Evolutionary conservation across 768 basidiomycete species (phyloP).

Genomic region (Auricularia sp.): DNA sequence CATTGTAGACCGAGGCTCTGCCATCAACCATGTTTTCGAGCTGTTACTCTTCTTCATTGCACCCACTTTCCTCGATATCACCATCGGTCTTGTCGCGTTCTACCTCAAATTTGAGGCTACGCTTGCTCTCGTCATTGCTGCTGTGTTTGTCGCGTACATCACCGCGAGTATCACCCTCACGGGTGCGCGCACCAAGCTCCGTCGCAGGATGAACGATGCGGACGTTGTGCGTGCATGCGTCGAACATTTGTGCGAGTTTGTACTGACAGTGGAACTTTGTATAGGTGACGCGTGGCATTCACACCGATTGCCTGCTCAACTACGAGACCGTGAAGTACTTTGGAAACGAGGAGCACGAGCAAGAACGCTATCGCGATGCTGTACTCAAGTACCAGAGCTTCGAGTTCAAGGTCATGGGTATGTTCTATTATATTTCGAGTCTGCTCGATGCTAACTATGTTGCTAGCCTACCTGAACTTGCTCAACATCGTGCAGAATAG

Average conservation of each 20-base stretch:
- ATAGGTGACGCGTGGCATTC: slow-evolving; percentile 61
- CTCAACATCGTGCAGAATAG: slow-evolving; percentile 74
- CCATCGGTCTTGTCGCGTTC: slow-evolving; percentile 41
- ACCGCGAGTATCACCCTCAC: slow-evolving; percentile 41
- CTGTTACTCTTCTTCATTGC: slow-evolving; percentile 74
- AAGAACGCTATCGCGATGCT: slow-evolving; percentile 58
- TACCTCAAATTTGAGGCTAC: slow-evolving; percentile 13
- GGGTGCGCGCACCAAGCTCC: slow-evolving; percentile 60
- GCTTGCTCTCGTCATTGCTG: slow-evolving; percentile 49
- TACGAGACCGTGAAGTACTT: slow-evolving; percentile 87
- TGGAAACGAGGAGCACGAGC: slow-evolving; percentile 75
- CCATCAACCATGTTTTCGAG: slow-evolving; percentile 78
- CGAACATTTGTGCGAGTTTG: slow-evolving; percentile 1
- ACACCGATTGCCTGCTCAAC: slow-evolving; percentile 70
- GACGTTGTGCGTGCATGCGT: slow-evolving; percentile 27
- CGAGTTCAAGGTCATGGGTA: slow-evolving; percentile 67
- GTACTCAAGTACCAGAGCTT: slow-evolving; percentile 63
- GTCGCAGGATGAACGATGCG: slow-evolving; percentile 71
- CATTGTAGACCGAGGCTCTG: slow-evolving; percentile 58
- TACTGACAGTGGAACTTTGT: background rate
- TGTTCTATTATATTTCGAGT: slow-evolving; percentile 15
- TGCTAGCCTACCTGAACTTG: slow-evolving; percentile 55
- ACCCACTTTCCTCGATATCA: slow-evolving; percentile 75
- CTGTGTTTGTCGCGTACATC: slow-evolving; percentile 60
- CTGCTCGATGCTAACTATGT: slow-evolving; percentile 4